These are phyloP conservation scores for Fraxinus cuspidata DNA, from an alignment of 257 asterid species.

Conservation along the genomic window DNA sequence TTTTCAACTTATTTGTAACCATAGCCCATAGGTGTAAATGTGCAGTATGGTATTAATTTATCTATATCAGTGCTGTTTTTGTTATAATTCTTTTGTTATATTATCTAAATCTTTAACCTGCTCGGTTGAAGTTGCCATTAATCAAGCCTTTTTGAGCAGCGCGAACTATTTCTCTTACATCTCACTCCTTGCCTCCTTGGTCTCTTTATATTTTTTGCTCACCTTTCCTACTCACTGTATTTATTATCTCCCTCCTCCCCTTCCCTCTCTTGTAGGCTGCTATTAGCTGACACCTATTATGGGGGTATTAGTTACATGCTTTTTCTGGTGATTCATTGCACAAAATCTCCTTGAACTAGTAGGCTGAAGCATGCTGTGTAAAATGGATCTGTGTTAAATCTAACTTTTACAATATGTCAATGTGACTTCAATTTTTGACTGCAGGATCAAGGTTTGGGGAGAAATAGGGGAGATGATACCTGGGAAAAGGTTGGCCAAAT, in stretches of 20 bases:
- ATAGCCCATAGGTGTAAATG: slow-evolving; percentile 14
- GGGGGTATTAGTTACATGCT: background rate
- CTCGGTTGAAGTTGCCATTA: background rate
- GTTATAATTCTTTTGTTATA: background rate
- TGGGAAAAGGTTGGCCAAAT: slow-evolving; percentile 73
- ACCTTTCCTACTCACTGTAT: background rate
- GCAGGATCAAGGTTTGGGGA: slow-evolving; percentile 60
- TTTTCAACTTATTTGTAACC: background rate
- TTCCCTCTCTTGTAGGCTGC: background rate
- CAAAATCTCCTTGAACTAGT: background rate
- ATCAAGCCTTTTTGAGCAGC: background rate
- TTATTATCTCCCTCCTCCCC: background rate
- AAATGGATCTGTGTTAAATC: background rate
- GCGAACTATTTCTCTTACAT: background rate
- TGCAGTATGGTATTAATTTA: background rate
- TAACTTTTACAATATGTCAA: slow-evolving; percentile 13
- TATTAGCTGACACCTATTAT: background rate
- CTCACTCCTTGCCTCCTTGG: background rate
- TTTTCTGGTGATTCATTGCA: background rate
- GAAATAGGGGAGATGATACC: slow-evolving; percentile 46
- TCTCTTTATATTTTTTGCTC: background rate
- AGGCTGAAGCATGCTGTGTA: slow-evolving; percentile 7
- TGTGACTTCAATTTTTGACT: slow-evolving; percentile 22
- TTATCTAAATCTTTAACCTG: background rate
- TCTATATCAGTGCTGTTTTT: background rate